A percentile compares a stretch with the other conserved stretches of the same genome.
Conservation (phyloP, 768 basidiomycete species). For the Amylocystis lapponica region DNA sequence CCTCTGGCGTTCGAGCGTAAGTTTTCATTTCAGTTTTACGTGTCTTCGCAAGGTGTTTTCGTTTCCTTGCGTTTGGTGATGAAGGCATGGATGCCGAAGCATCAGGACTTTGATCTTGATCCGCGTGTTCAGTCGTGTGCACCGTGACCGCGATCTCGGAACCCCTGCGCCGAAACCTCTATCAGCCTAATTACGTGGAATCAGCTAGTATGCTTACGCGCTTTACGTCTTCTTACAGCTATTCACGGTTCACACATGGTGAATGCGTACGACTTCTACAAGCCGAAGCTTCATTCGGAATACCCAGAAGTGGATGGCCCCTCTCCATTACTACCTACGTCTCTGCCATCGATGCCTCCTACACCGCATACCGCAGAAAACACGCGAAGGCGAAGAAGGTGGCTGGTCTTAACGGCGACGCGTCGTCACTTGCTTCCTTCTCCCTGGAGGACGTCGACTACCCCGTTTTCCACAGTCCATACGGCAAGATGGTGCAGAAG, state of each 20-base stretch:
- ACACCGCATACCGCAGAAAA: slow-evolving; percentile 81
- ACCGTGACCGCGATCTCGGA: no score
- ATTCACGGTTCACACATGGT: slow-evolving; percentile 96
- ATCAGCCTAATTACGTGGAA: no score
- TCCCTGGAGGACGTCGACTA: slow-evolving; percentile 86
- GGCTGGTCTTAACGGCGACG: slow-evolving; percentile 22
- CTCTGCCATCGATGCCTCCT: slow-evolving; percentile 87
- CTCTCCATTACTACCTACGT: slow-evolving; percentile 95
- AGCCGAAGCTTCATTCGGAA: slow-evolving; percentile 91
- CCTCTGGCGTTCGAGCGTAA: slow-evolving; percentile 92
- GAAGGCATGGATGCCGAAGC: no score
- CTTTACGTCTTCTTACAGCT: slow-evolving; percentile 42
- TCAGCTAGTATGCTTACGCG: neutral
- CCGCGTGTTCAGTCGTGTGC: no score
- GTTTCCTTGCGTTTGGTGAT: no score
- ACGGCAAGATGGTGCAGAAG: slow-evolving; percentile 98
- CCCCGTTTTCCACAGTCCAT: slow-evolving; percentile 94
- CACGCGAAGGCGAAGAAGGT: slow-evolving; percentile 59
- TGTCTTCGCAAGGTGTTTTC: no score
- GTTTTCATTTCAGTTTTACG: slow-evolving; percentile 31
- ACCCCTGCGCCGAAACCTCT: no score
- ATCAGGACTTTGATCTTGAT: no score
- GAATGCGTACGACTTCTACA: slow-evolving; percentile 99
- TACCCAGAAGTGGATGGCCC: slow-evolving; percentile 96
- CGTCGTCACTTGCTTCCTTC: slow-evolving; percentile 42